Base-by-base conservation (phyloP, 805 yeast genomes). In the Komagataella populi region DNA sequence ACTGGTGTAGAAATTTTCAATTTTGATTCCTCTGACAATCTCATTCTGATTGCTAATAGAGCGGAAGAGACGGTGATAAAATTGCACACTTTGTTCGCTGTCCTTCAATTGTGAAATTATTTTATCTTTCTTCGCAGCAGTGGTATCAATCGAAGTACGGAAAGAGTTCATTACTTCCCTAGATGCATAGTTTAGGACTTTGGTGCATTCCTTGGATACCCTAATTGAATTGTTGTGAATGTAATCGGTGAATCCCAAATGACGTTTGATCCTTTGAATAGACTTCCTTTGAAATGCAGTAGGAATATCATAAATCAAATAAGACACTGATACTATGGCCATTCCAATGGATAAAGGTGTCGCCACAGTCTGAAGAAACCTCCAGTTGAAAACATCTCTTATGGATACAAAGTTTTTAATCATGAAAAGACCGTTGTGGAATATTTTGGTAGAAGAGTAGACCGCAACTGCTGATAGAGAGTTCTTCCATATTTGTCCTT, bases 211-310 rank as follows among this genome's bases (percentile, higher is more conserved):
- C 56, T 78, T 80, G 0, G 95, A 73, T 6, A 93, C 77, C 54
- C 99, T 74, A 48, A 74, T 76, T 1, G 96, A 81, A 62, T 90
- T 91, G 47, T 72, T 59, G 57, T 85, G 93, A 10, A 86, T 81
- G 59, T 89, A 93, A 54, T 90, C 96, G 57, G 81, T 66, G 14
- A 76, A 77, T 46, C 72, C 71, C 39, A 93, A 70, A 59, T 83
- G 84, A 6, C 61, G 61, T 55, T 76, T 77, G 56, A 91, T 77
- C 64, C 85, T 87, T 48, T 74, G 71, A 0, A 93, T 88, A 53
- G 88, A 75, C 53, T 89, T 89, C 56, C 88, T 72, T 17, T 96
- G 95, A 58, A 87, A 80, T 0, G 97, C 96, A 58, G 84, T 78
- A 2, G 97, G 97, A 12, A 95, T 79, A 64, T 93, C 98, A 53